Conservation (phyloP, 2,329 filamentous ascomycete species). For the Venturia aucupariae region DNA sequence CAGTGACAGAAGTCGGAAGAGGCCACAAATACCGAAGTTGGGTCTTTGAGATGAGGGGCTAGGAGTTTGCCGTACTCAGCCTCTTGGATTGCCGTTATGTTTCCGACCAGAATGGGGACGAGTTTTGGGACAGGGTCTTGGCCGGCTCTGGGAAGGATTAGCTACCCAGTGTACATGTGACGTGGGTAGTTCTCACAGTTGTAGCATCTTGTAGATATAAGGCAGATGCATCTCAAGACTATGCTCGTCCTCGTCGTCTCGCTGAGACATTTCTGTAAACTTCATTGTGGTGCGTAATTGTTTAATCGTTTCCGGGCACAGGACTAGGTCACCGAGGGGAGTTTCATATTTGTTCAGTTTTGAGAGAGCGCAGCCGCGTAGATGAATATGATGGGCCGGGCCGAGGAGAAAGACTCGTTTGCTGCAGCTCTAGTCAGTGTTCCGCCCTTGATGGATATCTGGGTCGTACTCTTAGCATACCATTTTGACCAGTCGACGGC, state of each 20-base stretch:
- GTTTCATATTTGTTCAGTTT: slow-evolving; percentile 62
- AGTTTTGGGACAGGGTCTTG: slow-evolving; percentile 53
- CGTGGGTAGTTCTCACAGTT: slow-evolving; percentile 31
- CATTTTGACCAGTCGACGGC: slow-evolving; percentile 70
- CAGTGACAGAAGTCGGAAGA: slow-evolving; percentile 98
- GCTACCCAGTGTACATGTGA: not conserved
- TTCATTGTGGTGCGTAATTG: slow-evolving; percentile 44
- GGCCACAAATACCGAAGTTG: slow-evolving; percentile 71
- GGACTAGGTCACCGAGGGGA: slow-evolving; percentile 58
- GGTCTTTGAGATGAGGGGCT: slow-evolving; percentile 66
- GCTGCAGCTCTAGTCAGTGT: slow-evolving; percentile 28
- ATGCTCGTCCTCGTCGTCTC: slow-evolving; percentile 73
- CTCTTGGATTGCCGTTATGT: slow-evolving; percentile 58
- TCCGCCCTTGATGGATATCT: not conserved
- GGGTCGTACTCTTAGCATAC: slow-evolving; percentile 34
- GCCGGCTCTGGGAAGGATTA: slow-evolving; percentile 15
- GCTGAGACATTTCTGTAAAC: slow-evolving; percentile 55
- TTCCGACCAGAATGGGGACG: slow-evolving; percentile 79
- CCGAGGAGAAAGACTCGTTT: slow-evolving; percentile 90
- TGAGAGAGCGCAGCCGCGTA: slow-evolving; percentile 68
- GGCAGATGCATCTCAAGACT: slow-evolving; percentile 95
- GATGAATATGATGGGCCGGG: slow-evolving; percentile 80
- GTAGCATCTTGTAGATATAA: slow-evolving; percentile 74
- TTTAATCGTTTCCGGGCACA: slow-evolving; percentile 51
- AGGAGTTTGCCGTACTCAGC: slow-evolving; percentile 60